Conservation (phyloP, 2,329 filamentous ascomycete genomes). For the Sarocladiaceae sp. region DNA sequence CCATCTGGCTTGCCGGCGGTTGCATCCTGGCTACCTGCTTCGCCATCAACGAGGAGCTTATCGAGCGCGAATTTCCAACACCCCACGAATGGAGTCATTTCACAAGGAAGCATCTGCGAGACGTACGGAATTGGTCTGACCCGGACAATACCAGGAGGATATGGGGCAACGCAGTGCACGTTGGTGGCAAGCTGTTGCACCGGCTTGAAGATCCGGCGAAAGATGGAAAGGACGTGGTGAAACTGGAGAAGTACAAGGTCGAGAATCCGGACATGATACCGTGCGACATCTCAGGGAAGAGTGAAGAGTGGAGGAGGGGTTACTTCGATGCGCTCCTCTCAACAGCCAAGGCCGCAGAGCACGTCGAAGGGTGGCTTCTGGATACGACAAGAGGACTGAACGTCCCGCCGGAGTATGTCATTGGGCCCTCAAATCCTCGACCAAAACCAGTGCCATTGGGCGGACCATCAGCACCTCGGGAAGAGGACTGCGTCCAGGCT, state of each 20-base stretch:
- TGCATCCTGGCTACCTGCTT: slow-evolving; percentile 56
- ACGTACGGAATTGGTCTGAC: slow-evolving; percentile 53
- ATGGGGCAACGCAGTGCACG: neutral
- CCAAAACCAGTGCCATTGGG: slow-evolving; percentile 66
- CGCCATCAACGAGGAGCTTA: slow-evolving; percentile 64
- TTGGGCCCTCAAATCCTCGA: slow-evolving; percentile 76
- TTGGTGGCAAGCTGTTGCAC: neutral
- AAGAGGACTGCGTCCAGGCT: slow-evolving; percentile 67
- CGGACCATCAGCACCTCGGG: slow-evolving; percentile 55
- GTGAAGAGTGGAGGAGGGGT: slow-evolving; percentile 76
- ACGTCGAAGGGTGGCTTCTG: slow-evolving; percentile 71
- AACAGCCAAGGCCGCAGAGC: slow-evolving; percentile 68
- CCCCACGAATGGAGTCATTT: slow-evolving; percentile 74
- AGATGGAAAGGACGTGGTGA: slow-evolving; percentile 61
- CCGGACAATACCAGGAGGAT: slow-evolving; percentile 32
- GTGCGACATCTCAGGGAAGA: slow-evolving; percentile 67
- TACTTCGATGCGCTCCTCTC: slow-evolving; percentile 81
- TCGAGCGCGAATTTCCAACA: slow-evolving; percentile 72
- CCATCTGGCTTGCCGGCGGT: slow-evolving; percentile 57
- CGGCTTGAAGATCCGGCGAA: slow-evolving; percentile 58
- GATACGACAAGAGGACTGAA: slow-evolving; percentile 57
- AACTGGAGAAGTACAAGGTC: slow-evolving; percentile 29
- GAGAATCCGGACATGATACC: slow-evolving; percentile 60
- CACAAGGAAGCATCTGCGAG: slow-evolving; percentile 62
- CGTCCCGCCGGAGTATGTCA: slow-evolving; percentile 59